Conservation (phyloP, 2,329 filamentous ascomycete genomes). For the Nemania diffusa region DNA sequence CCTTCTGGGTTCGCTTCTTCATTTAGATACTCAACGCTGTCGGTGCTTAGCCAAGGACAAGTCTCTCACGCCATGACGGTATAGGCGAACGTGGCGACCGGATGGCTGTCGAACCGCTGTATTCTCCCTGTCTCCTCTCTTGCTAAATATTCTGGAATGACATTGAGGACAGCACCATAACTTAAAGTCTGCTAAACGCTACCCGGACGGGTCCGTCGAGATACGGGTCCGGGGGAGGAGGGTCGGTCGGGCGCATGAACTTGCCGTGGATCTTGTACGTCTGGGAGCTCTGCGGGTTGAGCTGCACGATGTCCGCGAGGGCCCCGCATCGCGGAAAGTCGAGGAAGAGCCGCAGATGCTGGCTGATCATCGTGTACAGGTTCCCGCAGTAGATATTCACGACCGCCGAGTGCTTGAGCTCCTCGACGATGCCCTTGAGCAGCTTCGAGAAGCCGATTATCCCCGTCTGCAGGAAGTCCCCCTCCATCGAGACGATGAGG, state of each 20-base stretch:
- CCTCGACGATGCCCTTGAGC: not conserved
- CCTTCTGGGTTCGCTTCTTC: not conserved
- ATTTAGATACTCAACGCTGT: no score
- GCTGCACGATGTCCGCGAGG: not conserved
- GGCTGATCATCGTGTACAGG: not conserved
- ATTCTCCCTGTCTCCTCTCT: not conserved
- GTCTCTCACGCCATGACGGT: not conserved
- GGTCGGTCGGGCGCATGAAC: not conserved
- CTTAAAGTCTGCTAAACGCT: not conserved
- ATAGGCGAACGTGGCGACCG: not conserved
- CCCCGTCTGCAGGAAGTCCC: not conserved
- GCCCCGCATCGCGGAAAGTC: not conserved
- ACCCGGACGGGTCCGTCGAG: not conserved
- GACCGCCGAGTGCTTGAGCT: not conserved
- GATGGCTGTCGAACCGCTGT: not conserved
- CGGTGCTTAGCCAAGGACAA: no score
- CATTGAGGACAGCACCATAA: not conserved
- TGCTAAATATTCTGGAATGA: not conserved
- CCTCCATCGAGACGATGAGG: not conserved
- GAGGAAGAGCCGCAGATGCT: not conserved
- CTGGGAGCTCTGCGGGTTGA: not conserved
- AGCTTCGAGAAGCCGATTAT: not conserved
- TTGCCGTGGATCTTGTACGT: not conserved
- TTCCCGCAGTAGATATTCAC: not conserved
- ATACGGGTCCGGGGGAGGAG: not conserved